These are phyloP conservation scores for Boletus tylopilopsis DNA, from an alignment of 768 basidiomycete genomes.

Conservation along the genomic window DNA sequence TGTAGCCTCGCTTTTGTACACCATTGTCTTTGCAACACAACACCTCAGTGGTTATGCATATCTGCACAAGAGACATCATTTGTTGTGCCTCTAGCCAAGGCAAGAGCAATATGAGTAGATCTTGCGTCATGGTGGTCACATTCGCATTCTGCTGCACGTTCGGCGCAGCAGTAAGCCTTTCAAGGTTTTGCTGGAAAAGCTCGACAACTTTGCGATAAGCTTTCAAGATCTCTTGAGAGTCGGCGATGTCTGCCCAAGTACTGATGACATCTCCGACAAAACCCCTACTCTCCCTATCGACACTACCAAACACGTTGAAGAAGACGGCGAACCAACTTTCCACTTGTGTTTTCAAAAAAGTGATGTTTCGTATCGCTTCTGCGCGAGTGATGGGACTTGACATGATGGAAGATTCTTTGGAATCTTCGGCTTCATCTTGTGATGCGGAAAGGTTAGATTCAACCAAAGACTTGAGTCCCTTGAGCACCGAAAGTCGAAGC, in stretches of 20 bases:
- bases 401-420: conserved; percentile 24
- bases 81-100: conserved; percentile 67
- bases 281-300: conserved; percentile 67
- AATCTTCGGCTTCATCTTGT: conserved; percentile 26
- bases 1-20: conserved; percentile 94
- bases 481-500: conserved; percentile 78
- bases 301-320: conserved; percentile 93
- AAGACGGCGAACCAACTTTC: conserved; percentile 94
- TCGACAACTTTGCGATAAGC: conserved; percentile 77
- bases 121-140: conserved; percentile 64
- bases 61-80: conserved; percentile 57
- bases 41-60: conserved; percentile 65
- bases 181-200: conserved; percentile 65
- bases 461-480: conserved; percentile 75
- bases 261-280: conserved; percentile 86
- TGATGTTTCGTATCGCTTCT: conserved; percentile 64
- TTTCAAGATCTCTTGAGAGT: conserved; percentile 71
- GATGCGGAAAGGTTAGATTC: conserved; percentile 69
- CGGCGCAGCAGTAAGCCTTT: conserved; percentile 33
- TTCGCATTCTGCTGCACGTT: conserved; percentile 36
- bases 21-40: conserved; percentile 78
- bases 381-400: conserved; percentile 43
- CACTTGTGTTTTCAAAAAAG: conserved; percentile 68
- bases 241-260: conserved; percentile 81
- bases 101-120: conserved; percentile 81